phyloP scores from a whole-genome alignment of 495 filamentous ascomycete species.

The Lineolata rhizophorae region DNA sequence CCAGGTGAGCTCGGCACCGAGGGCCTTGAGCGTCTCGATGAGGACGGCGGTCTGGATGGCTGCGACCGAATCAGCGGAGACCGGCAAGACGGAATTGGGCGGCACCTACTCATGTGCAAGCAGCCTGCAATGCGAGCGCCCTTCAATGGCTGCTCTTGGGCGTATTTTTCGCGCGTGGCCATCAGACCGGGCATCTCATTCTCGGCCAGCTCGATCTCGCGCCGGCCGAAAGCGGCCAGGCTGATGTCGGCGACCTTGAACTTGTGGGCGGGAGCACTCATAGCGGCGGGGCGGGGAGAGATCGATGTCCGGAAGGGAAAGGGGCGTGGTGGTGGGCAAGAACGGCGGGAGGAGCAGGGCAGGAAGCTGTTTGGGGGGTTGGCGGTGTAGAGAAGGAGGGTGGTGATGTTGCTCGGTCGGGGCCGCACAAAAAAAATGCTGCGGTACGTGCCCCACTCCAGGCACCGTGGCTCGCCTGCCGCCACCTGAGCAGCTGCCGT shows the following conservation, averaged over 20 bases:
- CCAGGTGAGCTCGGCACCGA: slow-evolving; percentile 98
- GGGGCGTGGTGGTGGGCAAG: too few species aligned
- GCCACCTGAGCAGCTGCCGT: too few species aligned
- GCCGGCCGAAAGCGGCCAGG: slow-evolving; percentile 93
- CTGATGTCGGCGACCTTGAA: slow-evolving; percentile 97
- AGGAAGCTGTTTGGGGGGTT: too few species aligned
- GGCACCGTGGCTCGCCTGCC: too few species aligned
- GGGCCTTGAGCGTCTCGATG: slow-evolving; percentile 83
- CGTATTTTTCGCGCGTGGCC: slow-evolving; percentile 82
- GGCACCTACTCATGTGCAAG: slow-evolving; percentile 77
- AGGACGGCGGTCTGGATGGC: slow-evolving; percentile 97
- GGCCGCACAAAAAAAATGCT: too few species aligned
- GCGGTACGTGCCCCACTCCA: too few species aligned
- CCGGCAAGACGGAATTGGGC: neutral
- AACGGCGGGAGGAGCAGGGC: too few species aligned
- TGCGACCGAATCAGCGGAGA: slow-evolving; percentile 16
- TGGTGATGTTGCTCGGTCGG: too few species aligned
- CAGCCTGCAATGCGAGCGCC: slow-evolving; percentile 85
- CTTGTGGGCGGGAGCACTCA: slow-evolving; percentile 68
- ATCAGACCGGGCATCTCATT: slow-evolving; percentile 98
- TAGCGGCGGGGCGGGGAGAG: slow-evolving; percentile 11
- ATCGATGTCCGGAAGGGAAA: neutral
- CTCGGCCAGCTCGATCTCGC: slow-evolving; percentile 96
- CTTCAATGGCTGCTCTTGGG: slow-evolving; percentile 73
- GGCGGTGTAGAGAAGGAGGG: too few species aligned